phyloP scores from a whole-genome alignment of 1,284 basidiomycete species.

The Puccinia polysora region DNA sequence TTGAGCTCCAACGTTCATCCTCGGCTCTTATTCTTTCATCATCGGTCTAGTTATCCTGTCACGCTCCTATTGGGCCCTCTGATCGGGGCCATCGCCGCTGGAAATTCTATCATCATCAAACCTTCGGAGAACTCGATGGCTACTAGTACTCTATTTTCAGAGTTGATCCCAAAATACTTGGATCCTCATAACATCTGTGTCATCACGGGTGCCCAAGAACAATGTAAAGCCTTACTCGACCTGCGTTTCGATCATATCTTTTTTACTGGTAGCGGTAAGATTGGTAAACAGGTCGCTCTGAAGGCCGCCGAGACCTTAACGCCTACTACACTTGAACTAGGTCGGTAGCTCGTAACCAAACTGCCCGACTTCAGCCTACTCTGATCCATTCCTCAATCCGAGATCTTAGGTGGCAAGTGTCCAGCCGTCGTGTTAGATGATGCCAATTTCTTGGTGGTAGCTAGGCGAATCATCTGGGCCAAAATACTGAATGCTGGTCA shows the following conservation, averaged over 20 bases:
- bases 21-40: slow-evolving; percentile 22
- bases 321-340: slow-evolving; percentile 53
- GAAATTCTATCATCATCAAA: slow-evolving; percentile 53
- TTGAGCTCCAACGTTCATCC: neutral
- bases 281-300: slow-evolving; percentile 54
- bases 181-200: slow-evolving; percentile 52
- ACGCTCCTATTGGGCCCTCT: slow-evolving; percentile 53
- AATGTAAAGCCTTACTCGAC: slow-evolving; percentile 53
- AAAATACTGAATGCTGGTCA: slow-evolving; percentile 55
- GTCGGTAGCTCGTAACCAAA: slow-evolving; percentile 50
- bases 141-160: slow-evolving; percentile 51
- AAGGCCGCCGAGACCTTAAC: slow-evolving; percentile 55
- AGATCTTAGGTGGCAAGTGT: slow-evolving; percentile 53
- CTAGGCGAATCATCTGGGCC: slow-evolving; percentile 54
- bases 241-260: slow-evolving; percentile 55
- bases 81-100: slow-evolving; percentile 55
- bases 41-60: slow-evolving; percentile 20
- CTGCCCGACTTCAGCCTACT: neutral
- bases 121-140: slow-evolving; percentile 53
- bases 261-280: slow-evolving; percentile 53
- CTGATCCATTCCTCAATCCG: neutral
- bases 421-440: slow-evolving; percentile 54
- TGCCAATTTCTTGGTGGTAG: slow-evolving; percentile 53
- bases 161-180: slow-evolving; percentile 54
- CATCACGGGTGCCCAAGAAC: slow-evolving; percentile 53